phyloP scores from a whole-genome alignment of 2,329 filamentous ascomycete genomes.

The Claviceps capensis region DNA sequence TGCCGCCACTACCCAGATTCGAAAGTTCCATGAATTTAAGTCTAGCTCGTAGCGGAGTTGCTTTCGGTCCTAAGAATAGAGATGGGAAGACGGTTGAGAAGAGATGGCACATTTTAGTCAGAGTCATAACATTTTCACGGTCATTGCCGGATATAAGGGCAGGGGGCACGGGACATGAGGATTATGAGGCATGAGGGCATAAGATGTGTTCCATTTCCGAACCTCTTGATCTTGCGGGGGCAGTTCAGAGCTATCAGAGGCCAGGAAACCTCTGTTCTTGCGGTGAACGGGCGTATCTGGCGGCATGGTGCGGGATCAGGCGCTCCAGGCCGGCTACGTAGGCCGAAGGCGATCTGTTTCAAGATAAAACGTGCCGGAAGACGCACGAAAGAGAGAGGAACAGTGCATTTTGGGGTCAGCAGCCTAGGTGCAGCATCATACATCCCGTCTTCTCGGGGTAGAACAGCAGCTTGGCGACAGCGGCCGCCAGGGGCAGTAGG shows the following conservation, averaged over 20 bases:
- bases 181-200: too few relatives aligned
- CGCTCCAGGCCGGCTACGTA: too few relatives aligned
- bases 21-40: constrained; percentile 39
- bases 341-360: neutral
- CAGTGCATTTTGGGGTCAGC: neutral
- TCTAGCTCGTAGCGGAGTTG: constrained; percentile 40
- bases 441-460: neutral
- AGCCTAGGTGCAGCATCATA: neutral
- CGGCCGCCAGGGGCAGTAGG: too few relatives aligned
- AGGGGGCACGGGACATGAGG: neutral
- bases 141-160: neutral
- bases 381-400: neutral
- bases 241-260: constrained; percentile 36
- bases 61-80: constrained; percentile 29
- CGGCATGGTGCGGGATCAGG: constrained; percentile 13
- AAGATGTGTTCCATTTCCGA: constrained; percentile 8
- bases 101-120: constrained; percentile 1
- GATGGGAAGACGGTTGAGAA: neutral
- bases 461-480: neutral
- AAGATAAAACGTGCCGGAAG: neutral
- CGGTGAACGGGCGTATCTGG: constrained; percentile 15
- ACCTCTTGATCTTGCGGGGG: constrained; percentile 35
- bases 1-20: constrained; percentile 41
- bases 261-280: constrained; percentile 36
- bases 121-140: neutral